Conservation (phyloP, 1,284 basidiomycete species). For the Malassezia yamatoensis region DNA sequence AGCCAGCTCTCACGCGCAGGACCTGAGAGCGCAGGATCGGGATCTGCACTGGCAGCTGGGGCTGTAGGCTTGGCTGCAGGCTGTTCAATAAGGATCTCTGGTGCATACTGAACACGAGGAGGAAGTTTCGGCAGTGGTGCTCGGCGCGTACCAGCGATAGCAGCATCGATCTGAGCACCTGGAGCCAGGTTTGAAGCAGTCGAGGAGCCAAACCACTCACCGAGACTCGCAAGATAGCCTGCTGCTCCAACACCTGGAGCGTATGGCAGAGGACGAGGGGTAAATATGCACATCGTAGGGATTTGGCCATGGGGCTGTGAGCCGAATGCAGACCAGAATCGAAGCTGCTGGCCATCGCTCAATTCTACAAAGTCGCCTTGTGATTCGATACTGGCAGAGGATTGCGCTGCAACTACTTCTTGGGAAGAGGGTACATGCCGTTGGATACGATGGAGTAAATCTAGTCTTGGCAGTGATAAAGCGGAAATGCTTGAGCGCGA, state of each 20-base stretch:
- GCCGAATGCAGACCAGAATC: constrained; percentile 37
- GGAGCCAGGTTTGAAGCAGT: constrained; percentile 25
- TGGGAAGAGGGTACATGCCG: constrained; percentile 28
- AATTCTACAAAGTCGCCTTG: constrained; percentile 40
- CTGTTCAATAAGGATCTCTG: constrained; percentile 16
- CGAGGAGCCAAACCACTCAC: constrained; percentile 31
- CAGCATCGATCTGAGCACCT: constrained; percentile 27
- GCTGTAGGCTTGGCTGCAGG: neutral
- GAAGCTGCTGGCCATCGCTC: constrained; percentile 32
- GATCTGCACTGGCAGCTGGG: neutral
- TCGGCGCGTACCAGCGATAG: constrained; percentile 28
- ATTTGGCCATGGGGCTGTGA: constrained; percentile 26
- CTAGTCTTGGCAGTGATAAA: constrained; percentile 30
- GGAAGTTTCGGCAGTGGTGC: constrained; percentile 24
- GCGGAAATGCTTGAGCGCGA: constrained; percentile 28
- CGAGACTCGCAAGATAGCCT: constrained; percentile 30
- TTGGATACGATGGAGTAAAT: constrained; percentile 28
- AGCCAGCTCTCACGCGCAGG: neutral
- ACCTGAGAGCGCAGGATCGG: constrained; percentile 1
- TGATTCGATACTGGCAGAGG: constrained; percentile 21
- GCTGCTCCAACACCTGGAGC: constrained; percentile 29
- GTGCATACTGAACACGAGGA: constrained; percentile 3
- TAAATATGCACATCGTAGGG: constrained; percentile 26
- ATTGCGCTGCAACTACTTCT: constrained; percentile 14
- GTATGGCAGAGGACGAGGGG: constrained; percentile 24